phyloP scores from a whole-genome alignment of 2,329 filamentous ascomycete species.

The Fusarium denticulatum region DNA sequence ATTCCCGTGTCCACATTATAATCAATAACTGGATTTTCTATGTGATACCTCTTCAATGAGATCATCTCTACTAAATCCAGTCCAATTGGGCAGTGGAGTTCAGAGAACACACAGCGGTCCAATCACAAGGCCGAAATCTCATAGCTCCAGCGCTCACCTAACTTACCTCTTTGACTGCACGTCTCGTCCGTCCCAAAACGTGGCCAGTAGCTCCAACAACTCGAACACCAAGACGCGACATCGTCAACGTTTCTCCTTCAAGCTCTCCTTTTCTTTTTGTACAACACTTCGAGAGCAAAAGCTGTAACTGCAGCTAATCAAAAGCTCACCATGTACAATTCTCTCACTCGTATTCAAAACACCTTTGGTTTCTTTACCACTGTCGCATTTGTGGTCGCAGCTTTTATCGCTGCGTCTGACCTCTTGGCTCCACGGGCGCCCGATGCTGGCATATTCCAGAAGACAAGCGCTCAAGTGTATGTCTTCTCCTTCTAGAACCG shows the following conservation, averaged over 20 bases:
- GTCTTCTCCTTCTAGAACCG: conserved; percentile 38
- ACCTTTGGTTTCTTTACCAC: conserved; percentile 99
- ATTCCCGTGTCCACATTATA: not conserved
- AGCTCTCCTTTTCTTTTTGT: not conserved
- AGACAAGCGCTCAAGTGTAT: conserved; percentile 88
- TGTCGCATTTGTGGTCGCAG: conserved; percentile 83
- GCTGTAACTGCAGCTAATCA: conserved; percentile 23
- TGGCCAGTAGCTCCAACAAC: conserved; percentile 31
- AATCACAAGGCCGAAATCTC: conserved; percentile 41
- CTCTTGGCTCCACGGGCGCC: conserved; percentile 76
- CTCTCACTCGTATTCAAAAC: conserved; percentile 85
- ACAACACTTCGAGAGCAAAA: conserved; percentile 15
- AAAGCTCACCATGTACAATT: conserved; percentile 79
- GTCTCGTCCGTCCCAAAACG: conserved; percentile 33
- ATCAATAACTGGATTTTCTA: not conserved
- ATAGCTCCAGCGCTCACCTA: conserved; percentile 23
- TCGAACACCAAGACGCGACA: conserved; percentile 34
- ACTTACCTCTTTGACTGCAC: conserved; percentile 9
- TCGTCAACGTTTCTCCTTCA: conserved; percentile 13
- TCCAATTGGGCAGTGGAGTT: not conserved
- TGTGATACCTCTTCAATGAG: not conserved
- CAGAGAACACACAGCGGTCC: conserved; percentile 23
- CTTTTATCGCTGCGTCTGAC: conserved; percentile 83
- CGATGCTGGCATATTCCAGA: conserved; percentile 64
- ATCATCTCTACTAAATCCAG: not conserved